Conservation (phyloP, 2,329 filamentous ascomycete species). For the Alternaria rosae region DNA sequence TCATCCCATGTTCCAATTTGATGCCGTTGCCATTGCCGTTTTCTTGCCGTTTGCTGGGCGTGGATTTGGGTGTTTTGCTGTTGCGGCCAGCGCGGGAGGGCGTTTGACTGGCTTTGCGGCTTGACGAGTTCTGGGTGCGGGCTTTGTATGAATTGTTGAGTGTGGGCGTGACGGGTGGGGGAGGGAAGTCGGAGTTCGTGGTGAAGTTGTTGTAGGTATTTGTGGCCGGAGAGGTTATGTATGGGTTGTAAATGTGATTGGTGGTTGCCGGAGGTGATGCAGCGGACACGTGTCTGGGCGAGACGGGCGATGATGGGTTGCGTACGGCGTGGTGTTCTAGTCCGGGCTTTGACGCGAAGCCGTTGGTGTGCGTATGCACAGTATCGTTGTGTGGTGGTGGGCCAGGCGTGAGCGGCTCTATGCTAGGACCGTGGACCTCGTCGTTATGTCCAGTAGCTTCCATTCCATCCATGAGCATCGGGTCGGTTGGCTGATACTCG, state of each 20-base stretch:
- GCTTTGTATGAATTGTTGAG: conserved; percentile 13
- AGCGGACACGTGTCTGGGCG: conserved; percentile 23
- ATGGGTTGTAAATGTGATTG: conserved; percentile 19
- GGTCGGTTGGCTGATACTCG: conserved; percentile 33
- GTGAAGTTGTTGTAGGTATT: conserved; percentile 34
- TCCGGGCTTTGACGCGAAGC: conserved; percentile 15
- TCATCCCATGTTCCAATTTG: conserved; percentile 33
- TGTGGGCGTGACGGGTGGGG: conserved; percentile 25
- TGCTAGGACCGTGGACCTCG: conserved; percentile 25
- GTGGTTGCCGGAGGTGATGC: conserved; percentile 19
- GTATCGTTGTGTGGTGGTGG: conserved; percentile 19
- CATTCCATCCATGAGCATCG: conserved; percentile 24
- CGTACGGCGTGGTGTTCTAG: conserved; percentile 19
- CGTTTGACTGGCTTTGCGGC: conserved; percentile 33
- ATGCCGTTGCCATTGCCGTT: conserved; percentile 35
- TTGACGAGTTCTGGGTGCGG: conserved; percentile 16
- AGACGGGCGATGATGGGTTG: conserved; percentile 30
- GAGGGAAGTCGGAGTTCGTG: conserved; percentile 31
- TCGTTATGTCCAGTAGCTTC: conserved; percentile 17
- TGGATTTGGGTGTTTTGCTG: conserved; percentile 42
- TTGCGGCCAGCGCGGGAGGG: conserved; percentile 26
- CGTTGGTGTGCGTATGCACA: conserved; percentile 19
- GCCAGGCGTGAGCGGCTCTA: conserved; percentile 40
- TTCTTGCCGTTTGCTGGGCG: conserved; percentile 23
- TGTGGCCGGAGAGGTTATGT: conserved; percentile 20